Evolutionary conservation across 1,284 basidiomycete species (phyloP), one percentile per base, ranked within the genome.

Genomic region (Peniophora sp.): DNA sequence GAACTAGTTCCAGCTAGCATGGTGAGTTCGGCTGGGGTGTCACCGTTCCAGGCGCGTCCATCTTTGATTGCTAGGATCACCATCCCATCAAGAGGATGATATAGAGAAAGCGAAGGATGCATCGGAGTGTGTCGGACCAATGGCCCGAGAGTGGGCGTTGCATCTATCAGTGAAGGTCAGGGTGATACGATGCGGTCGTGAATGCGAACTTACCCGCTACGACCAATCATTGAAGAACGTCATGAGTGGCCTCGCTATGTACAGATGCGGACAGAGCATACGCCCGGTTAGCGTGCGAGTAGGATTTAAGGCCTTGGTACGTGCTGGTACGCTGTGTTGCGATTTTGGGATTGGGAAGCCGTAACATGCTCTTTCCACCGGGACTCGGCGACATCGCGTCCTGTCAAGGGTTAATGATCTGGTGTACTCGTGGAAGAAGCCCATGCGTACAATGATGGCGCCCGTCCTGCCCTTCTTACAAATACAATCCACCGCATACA

Each of bases 31-130:
- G 87, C 80, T 0, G 93, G 85, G 0, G 82, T 79, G 59, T 85
- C 77, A 1, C 85, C 89, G 0, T 65, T 59, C 87, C 86, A 90
- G 1, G 89, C 88, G 43, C 79, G 79, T 0, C 80, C 72, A 60
- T 97, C 92, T 67, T 98, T 98, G 72, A 98, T 97, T 3, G 94
- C 96, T 17, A 97, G 92, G 25, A 98, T 88, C 61, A 97, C 96
- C 85, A 98, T 96, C 99, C 97, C 87, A 98, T 95, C 2, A 85
- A 89, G 45, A 97, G 63, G 32, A 92, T 65, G 56, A 81, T 88
- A 38, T 74, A 61, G 2, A 85, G 52, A 61, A 96, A 95, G 10
- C 96, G 85, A 19, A 83, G 35, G 0, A 81, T 69, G 60, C 98
- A 98, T 14, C 69, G 61, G 9, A 72, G 32, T 23, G 74, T 67